Evolutionary conservation across 805 yeast genomes (phyloP), one percentile per base, ranked within the genome.

Genomic region (Vanderwaltozyma yarrowii): DNA sequence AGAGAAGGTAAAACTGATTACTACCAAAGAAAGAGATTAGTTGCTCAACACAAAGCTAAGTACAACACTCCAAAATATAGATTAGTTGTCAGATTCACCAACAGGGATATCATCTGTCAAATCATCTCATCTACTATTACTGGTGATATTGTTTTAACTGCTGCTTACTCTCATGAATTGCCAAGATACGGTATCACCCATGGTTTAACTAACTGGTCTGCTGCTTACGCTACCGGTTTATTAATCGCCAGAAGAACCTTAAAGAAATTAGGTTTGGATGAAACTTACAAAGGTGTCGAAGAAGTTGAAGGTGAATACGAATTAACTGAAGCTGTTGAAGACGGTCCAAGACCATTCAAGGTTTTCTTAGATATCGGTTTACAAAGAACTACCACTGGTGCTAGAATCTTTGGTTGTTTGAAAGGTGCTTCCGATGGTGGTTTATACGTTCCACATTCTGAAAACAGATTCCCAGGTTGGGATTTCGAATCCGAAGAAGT

Each of bases 361-460:
- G 96, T 88, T 58, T 92, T 78, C 86, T 79, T 92, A 66, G 98
- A 92, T 69, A 88, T 92, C 65, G 98, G 98, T 85, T 77, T 92
- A 70, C 94, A 87, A 74, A 88, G 98, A 82, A 87, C 98, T 74
- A 92, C 98, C 75, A 88, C 97, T 64, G 98, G 98, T 86, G 96
- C 97, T 67, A 85, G 95, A 74, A 78, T 92, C 69, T 92, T 92
- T 64, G 98, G 97, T 85, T 96, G 92, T 66, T 76, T 92, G 65
- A 92, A 92, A 82, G 98, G 98, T 83, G 98, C 98, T 65, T 89
- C 97, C 51, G 98, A 92, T 69, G 98, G 98, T 84, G 98, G 98
- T 62, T 77, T 92, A 64, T 86, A 83, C 88, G 76, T 92, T 66
- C 98, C 98, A 58, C 98, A 92, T 88, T 86, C 95, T 60, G 84